Base-by-base conservation (phyloP, 2,329 filamentous ascomycete genomes). In the Fusarium miscanthi region DNA sequence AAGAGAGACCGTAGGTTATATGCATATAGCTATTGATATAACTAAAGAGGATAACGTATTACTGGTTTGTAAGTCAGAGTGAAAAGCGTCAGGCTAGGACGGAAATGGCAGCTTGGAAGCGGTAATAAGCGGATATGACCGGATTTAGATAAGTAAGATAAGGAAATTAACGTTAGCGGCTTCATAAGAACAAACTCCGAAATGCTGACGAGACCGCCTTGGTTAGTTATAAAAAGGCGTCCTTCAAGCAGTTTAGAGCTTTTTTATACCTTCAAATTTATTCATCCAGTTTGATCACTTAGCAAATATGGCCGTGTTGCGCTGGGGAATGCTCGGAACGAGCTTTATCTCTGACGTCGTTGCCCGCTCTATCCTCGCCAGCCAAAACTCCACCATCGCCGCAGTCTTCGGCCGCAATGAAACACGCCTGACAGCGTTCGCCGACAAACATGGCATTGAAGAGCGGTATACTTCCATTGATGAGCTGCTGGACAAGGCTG, bases 341-440 rank as follows among this genome's bases (percentile, higher is more conserved):
- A 66, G 63, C 51, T 66, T 66, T 38, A 66, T 66, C 25, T 66
- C 63, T 17, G 63, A 66, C 42, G 43, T 66, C 5, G 63, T 66
- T 9, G 63, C 63, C 10, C 64, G 41, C 33, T 66, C 63, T 1
- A 66, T 66, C 21, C 52, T 66, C 23, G 38, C 21, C 38, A 66
- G 63, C 43, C 31, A 51, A 21, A 59, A 59, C 38, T 66, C 63
- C 8, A 66, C 43, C 30, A 66, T 66, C 23, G 2, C 42, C 3
- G 63, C 63, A 8, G 63, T 66, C 2, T 66, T 66, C 21, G 63
- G 63, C 3, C 61, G 63, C 21, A 42, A 66, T 8, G 63, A 66
- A 25, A 10, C 37, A 6, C 63, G 63, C 12, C 25, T 66, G 5
- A 11, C 11, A 6, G 14, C 33, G 0, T 66, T 66, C 9, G 63